phyloP scores from a whole-genome alignment of 1,284 basidiomycete species.

The Ustilago shanxiensis region DNA sequence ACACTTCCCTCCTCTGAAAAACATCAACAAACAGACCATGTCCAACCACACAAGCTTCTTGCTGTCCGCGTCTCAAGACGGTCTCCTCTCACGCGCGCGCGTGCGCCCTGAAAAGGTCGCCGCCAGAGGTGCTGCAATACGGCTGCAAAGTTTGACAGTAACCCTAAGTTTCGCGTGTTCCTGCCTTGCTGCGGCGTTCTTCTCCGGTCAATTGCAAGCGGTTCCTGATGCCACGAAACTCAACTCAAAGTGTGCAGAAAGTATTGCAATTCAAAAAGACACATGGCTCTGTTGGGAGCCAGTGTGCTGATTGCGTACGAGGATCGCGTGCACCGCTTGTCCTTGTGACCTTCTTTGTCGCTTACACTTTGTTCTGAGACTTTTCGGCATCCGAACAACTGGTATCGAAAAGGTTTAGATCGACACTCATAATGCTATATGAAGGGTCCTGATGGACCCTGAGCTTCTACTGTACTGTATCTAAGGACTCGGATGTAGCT shows the following conservation, averaged over 20 bases:
- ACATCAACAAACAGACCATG: conserved; percentile 1
- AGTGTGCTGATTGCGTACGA: background rate
- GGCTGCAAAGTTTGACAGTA: too few relatives aligned
- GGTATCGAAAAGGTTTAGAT: background rate
- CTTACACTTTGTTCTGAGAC: background rate
- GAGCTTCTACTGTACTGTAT: background rate
- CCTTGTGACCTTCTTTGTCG: background rate
- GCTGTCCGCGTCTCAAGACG: background rate
- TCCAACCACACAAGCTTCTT: too few relatives aligned
- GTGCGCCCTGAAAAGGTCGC: background rate
- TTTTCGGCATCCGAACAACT: background rate
- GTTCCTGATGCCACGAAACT: conserved; percentile 4
- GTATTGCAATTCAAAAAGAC: background rate
- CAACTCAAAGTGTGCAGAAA: too few relatives aligned
- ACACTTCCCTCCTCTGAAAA: background rate
- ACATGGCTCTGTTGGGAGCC: background rate
- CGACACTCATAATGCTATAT: background rate
- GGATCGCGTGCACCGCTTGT: background rate
- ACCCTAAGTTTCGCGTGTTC: conserved; percentile 2
- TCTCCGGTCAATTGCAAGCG: background rate
- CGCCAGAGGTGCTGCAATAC: background rate
- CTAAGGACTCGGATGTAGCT: background rate
- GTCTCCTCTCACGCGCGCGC: conserved; percentile 3
- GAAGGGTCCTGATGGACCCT: background rate
- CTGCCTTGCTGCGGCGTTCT: background rate